Base-by-base conservation (phyloP, 108 stramenopile species). In the Cyclostephanos tholiformis region DNA sequence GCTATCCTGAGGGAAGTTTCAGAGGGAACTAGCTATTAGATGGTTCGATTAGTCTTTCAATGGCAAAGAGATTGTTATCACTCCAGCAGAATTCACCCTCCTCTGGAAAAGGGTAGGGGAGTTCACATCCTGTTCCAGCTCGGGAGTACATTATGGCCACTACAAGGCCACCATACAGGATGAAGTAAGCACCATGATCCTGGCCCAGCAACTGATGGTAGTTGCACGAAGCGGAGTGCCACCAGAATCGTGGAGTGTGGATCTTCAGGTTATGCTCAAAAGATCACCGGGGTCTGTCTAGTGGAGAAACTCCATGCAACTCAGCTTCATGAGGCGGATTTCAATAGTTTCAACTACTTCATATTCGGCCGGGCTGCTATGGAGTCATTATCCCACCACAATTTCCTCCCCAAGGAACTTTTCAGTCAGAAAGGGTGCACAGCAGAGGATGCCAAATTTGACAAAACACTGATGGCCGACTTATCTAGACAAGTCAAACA, bases 1-100 rank as follows among this genome's bases (percentile, higher is more conserved):
- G 92, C 95, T 95, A 95, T 95, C 94, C 94, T 93, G 85, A 95
- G 94, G 91, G 94, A 95, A 95, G 93, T 91, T 93, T 96, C 92
- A 92, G 90, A 88, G 89, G 89, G 92, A 96, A 94, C 95, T 90
- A 94, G 91, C 93, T 94, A 94, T 89, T 94, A 94, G 91, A 92
- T 92, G 88, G 92, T 92, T 96, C 92, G 90, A 96, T 96, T 92
- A 94, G 95, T 94, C 95, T 96, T 96, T 96, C 90, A n/a, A n/a
- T n/a, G 36, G 36, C 36, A 36, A 36, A 6, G 36, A 36, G 36
- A 36, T 36, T 36, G 6, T 36, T 6, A 36, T 36, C 36, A 36
- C 36, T 4, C 36, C 36, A 36, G 36, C 36, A 36, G 36, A 36
- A 36, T 36, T 36, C 36, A 36, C 36, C 36, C 36, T 36, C 36